Evolutionary conservation across 2,329 filamentous ascomycete species (phyloP), one percentile per base, ranked within the genome.

Genomic region (Byssoonygena ceratinophila): DNA sequence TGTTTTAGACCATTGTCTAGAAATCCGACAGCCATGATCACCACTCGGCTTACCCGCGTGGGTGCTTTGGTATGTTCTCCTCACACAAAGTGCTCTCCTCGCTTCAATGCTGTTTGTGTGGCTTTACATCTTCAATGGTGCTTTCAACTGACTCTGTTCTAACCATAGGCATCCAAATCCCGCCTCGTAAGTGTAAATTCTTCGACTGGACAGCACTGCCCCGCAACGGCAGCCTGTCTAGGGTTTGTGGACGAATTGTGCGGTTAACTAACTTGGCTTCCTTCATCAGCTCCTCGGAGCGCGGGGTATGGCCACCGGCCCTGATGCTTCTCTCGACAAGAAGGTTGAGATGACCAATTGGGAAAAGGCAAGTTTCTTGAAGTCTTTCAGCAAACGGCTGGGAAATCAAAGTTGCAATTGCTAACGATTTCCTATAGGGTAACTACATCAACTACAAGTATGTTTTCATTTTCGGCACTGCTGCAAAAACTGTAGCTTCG

Each of bases 271-370:
- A 68, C 62, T 23, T 44, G 5, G 9, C 29, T n/a, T 74, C 64
- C 73, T 74, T 71, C 8, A 25, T 9, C 73, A 82, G 78, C 71
- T 83, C 65, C 74, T 79, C 68, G 70, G 82, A 65, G 79, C 82
- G 63, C 77, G 82, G 63, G 70, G 70, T 71, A 83, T 96, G 77
- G 91, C 91, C 59, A 94, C 90, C 63, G 85, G 89, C 67, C 79
- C 82, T 65, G 87, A 95, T 74, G 83, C 82, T 68, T 82, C 88
- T 64, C 83, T 98, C 62, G 87, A 90, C 76, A 83, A 83, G 76
- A 95, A 96, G 85, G 92, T 98, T 72, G 85, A 85, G 73, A 95
- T 97, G 81, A 94, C 91, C 79, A 96, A 88, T 76, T 88, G 83
- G 79, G 92, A 98, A 76, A 85, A 89, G 69, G 74, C 74, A 61